phyloP scores from a whole-genome alignment of 2,329 filamentous ascomycete genomes.

The Botrytis fabae region DNA sequence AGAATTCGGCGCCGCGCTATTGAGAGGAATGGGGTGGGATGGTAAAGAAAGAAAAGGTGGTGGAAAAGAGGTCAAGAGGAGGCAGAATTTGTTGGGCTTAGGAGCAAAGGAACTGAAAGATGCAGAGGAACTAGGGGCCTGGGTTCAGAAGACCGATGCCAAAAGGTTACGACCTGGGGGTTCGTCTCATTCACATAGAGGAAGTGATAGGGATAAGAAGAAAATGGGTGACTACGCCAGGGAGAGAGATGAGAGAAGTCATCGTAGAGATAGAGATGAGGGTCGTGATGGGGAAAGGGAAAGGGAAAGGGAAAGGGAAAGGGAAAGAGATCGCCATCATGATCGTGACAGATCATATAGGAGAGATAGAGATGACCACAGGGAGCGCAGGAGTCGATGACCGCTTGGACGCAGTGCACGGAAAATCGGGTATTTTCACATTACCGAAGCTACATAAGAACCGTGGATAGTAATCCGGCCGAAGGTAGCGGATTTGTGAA shows the following conservation, averaged over 20 bases:
- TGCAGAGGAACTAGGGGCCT: slow-evolving; percentile 72
- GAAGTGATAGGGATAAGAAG: slow-evolving; percentile 43
- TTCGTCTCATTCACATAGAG: slow-evolving; percentile 28
- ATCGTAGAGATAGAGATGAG: slow-evolving; percentile 40
- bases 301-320: slow-evolving; percentile 33
- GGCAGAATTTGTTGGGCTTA: slow-evolving; percentile 81
- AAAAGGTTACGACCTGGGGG: slow-evolving; percentile 47
- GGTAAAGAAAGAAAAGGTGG: slow-evolving; percentile 53
- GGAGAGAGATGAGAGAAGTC: slow-evolving; percentile 45
- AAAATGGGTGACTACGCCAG: slow-evolving; percentile 45
- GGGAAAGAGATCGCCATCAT: slow-evolving; percentile 28
- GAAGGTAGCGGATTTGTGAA: neutral
- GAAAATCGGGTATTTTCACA: neutral
- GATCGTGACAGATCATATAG: slow-evolving; percentile 30
- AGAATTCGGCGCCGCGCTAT: slow-evolving; percentile 86
- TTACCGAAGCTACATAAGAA: neutral
- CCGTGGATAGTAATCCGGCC: neutral
- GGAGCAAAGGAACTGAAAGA: slow-evolving; percentile 80
- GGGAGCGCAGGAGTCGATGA: slow-evolving; percentile 26
- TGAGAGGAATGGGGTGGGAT: slow-evolving; percentile 97
- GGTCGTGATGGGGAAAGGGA: slow-evolving; percentile 38
- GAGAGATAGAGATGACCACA: slow-evolving; percentile 36
- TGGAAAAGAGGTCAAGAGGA: slow-evolving; percentile 66
- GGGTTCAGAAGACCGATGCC: slow-evolving; percentile 69
- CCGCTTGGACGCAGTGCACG: slow-evolving; percentile 18